These are phyloP conservation scores for Zymoseptoria tritici DNA, from an alignment of 2,329 filamentous ascomycete genomes.

Conservation along the genomic window DNA sequence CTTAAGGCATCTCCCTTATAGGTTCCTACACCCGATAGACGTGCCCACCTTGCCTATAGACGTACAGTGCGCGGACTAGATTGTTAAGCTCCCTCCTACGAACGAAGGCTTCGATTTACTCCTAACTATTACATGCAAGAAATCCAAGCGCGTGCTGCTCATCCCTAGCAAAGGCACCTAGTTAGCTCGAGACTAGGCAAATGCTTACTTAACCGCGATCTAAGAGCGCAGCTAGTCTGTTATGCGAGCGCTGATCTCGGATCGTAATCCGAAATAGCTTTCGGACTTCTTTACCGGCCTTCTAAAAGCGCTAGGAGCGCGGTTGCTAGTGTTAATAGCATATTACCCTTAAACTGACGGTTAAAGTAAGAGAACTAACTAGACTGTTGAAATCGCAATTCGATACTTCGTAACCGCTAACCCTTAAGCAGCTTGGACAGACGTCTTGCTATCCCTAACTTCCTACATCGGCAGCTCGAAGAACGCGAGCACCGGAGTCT, in stretches of 20 bases:
- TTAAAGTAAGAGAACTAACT: constrained; percentile 2
- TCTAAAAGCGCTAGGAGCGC: background rate
- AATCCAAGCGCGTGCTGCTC: background rate
- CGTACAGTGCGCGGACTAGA: no score
- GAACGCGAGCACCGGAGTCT: background rate
- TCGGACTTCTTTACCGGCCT: background rate
- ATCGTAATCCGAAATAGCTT: constrained; percentile 4
- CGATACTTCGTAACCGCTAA: constrained; percentile 1
- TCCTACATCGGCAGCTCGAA: background rate
- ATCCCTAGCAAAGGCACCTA: background rate
- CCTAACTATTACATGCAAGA: constrained; percentile 1
- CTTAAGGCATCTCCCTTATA: no score
- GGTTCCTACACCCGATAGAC: no score
- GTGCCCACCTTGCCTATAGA: no score
- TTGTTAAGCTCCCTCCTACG: no score
- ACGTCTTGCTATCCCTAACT: background rate
- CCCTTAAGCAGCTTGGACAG: background rate
- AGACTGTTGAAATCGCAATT: constrained; percentile 7
- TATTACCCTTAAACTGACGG: constrained; percentile 4
- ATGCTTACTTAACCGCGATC: background rate
- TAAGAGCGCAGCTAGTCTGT: background rate
- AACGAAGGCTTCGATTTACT: background rate
- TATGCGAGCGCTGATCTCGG: background rate
- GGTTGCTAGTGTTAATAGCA: constrained; percentile 1
- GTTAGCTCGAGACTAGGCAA: background rate